These are phyloP conservation scores for Candida pseudocylindracea DNA, from an alignment of 1,139 yeast genomes.

Conservation along the genomic window DNA sequence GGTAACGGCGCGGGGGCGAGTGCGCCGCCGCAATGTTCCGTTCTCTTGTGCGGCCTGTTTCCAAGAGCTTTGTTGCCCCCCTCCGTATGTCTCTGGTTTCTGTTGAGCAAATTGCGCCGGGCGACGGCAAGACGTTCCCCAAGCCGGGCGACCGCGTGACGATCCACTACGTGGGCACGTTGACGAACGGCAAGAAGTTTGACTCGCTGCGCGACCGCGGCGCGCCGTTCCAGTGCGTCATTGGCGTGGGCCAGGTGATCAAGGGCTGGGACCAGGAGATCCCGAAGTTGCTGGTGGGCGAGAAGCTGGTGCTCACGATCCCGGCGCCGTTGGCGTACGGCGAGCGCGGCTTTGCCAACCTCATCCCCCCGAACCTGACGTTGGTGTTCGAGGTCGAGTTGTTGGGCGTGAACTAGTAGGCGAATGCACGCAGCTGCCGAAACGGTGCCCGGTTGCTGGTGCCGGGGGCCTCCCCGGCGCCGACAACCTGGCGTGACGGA, in stretches of 20 bases:
- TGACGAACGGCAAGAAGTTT: conserved; percentile 85
- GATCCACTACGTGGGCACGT: conserved; percentile 89
- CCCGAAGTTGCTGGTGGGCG: conserved; percentile 80
- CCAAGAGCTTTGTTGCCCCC: too few species aligned
- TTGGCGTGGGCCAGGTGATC: conserved; percentile 94
- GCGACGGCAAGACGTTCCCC: conserved; percentile 79
- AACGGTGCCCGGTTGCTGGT: too few species aligned
- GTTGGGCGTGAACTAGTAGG: conserved; percentile 45
- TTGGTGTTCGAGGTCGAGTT: conserved; percentile 84
- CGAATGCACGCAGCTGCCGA: too few species aligned
- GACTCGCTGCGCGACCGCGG: conserved; percentile 92
- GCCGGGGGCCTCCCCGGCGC: too few species aligned
- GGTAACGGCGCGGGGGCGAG: too few species aligned
- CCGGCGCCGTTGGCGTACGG: conserved; percentile 94
- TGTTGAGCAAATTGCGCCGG: conserved; percentile 5
- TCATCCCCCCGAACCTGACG: conserved; percentile 92
- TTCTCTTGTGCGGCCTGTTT: too few species aligned
- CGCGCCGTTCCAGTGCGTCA: conserved; percentile 76
- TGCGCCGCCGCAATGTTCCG: too few species aligned
- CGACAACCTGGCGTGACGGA: too few species aligned
- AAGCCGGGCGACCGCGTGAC: conserved; percentile 68
- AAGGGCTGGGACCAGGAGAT: conserved; percentile 92
- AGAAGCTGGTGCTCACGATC: conserved; percentile 76
- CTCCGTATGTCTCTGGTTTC: too few species aligned
- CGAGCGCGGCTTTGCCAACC: conserved; percentile 83